Percentiles rank a stretch among this genome's conserved stretches.
Evolutionary conservation across 169 alveolate species (phyloP).

Genomic region (Ichthyophthirius multifiliis): DNA sequence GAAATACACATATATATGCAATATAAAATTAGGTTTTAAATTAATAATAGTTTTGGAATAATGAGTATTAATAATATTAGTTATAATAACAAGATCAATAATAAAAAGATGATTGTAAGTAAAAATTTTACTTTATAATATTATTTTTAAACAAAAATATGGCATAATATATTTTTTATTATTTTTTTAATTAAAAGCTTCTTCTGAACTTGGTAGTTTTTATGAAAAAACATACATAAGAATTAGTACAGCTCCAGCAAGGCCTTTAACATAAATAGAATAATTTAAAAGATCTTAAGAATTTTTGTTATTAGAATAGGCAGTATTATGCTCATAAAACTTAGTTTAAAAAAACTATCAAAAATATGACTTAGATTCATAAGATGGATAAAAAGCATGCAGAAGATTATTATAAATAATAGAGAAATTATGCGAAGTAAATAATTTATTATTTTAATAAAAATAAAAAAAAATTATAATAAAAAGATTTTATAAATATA

Average conservation of each 20-base stretch:
- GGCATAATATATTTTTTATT: too few species aligned
- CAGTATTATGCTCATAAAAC: constrained; percentile 57
- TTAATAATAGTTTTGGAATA: too few species aligned
- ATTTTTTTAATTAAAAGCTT: too few species aligned
- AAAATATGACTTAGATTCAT: constrained; percentile 72
- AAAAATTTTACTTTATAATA: too few species aligned
- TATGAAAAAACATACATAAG: too few species aligned
- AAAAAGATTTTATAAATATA: constrained; percentile 45
- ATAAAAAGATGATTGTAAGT: too few species aligned
- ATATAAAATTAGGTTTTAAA: too few species aligned
- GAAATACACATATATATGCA: too few species aligned
- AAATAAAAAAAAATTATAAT: neutral
- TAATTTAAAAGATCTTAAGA: constrained; percentile 68
- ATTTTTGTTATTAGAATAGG: constrained; percentile 58
- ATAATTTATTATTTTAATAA: neutral
- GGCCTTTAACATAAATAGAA: constrained; percentile 71
- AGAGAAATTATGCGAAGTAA: constrained; percentile 59
- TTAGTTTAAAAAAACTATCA: constrained; percentile 52
- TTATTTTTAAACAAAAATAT: too few species aligned
- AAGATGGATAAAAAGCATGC: constrained; percentile 69
- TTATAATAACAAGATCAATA: too few species aligned
- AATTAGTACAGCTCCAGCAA: constrained; percentile 76
- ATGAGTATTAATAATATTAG: too few species aligned
- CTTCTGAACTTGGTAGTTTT: too few species aligned
- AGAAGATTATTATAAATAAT: constrained; percentile 57